These are phyloP conservation scores for slime mould (Dictyostelium discoideum) DNA, from an alignment of 78 protist genomes.

Conservation along the genomic window dicty_2.7 NC_007090.3:1484001-1484500, in stretches of 20 bases:
- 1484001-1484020: too few relatives aligned
- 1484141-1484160: background rate
- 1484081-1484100: background rate
- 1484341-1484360: background rate
- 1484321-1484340: background rate
- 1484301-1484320: background rate
- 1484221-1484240: background rate
- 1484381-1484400: background rate
- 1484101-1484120: background rate
- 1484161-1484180: background rate
- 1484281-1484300: background rate
- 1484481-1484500: background rate
- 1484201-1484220: background rate
- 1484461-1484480: background rate
- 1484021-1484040: too few relatives aligned
- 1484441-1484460: background rate
- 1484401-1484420: background rate
- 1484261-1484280: background rate
- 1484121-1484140: background rate
- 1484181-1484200: background rate
- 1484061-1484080: too few relatives aligned
- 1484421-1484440: background rate
- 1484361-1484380: background rate
- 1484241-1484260: background rate
- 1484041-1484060: too few relatives aligned